A percentile compares a stretch with the other conserved stretches of the same genome.
phyloP scores from a whole-genome alignment of 345 rosid species.

The Euclidium syriacum region DNA sequence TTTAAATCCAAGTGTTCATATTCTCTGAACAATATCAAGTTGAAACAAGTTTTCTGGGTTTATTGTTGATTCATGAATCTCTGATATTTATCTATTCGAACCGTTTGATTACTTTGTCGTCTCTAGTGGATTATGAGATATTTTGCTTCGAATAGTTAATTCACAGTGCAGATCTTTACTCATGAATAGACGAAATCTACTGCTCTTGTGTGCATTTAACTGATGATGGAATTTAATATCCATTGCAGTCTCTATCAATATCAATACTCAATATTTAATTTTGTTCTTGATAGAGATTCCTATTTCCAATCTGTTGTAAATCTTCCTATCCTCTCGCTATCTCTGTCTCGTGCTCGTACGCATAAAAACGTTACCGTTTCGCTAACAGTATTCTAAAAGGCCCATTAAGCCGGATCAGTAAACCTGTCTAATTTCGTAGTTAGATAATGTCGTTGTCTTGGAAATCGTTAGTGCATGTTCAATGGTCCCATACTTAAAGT shows the following conservation, averaged over 20 bases:
- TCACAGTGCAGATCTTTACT: neutral
- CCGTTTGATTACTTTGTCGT: too few species aligned
- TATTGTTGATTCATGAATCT: neutral
- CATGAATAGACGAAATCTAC: neutral
- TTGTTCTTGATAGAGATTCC: too few species aligned
- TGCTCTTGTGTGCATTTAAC: neutral
- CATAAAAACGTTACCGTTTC: too few species aligned
- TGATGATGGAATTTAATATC: neutral
- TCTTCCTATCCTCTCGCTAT: too few species aligned
- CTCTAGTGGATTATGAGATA: neutral
- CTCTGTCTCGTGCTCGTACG: too few species aligned
- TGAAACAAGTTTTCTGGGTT: neutral
- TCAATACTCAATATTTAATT: neutral
- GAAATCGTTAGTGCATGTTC: too few species aligned
- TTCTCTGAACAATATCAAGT: neutral
- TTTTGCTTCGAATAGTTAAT: neutral
- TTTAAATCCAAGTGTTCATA: constrained; percentile 10
- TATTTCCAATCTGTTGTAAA: too few species aligned
- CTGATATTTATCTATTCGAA: neutral
- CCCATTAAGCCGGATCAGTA: too few species aligned
- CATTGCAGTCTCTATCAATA: neutral
- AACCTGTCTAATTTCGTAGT: too few species aligned
- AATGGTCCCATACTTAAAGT: neutral
- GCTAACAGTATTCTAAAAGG: too few species aligned
- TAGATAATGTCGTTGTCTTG: too few species aligned